These are phyloP conservation scores for Misopates orontium DNA, from an alignment of 257 asterid genomes.

Conservation along the genomic window DNA sequence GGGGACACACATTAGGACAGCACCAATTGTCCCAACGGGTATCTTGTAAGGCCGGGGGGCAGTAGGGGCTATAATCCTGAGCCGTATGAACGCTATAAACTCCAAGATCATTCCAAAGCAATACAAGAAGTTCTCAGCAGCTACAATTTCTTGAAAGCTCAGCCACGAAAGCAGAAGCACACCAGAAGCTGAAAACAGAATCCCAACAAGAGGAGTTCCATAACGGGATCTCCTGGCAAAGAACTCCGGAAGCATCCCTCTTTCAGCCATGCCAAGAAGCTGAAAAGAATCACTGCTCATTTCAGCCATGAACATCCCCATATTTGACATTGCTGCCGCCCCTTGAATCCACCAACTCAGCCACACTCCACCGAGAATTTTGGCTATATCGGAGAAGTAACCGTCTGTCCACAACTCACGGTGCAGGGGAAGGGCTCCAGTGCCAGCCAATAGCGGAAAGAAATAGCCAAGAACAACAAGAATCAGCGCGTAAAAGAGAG, in stretches of 20 bases:
- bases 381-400: slow-evolving; percentile 52
- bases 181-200: slow-evolving; percentile 58
- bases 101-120: slow-evolving; percentile 66
- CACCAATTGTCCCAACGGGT: slow-evolving; percentile 53
- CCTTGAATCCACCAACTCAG: slow-evolving; percentile 58
- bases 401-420: slow-evolving; percentile 54
- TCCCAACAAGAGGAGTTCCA: slow-evolving; percentile 59
- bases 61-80: slow-evolving; percentile 38
- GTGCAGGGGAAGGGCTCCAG: slow-evolving; percentile 50
- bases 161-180: slow-evolving; percentile 57
- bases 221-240: slow-evolving; percentile 55
- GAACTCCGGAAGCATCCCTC: slow-evolving; percentile 63
- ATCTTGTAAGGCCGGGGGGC: slow-evolving; percentile 56
- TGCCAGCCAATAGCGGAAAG: slow-evolving; percentile 53
- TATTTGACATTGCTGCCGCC: slow-evolving; percentile 61
- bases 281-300: slow-evolving; percentile 70
- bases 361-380: slow-evolving; percentile 55
- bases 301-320: slow-evolving; percentile 67
- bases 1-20: slow-evolving; percentile 50
- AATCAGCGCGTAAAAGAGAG: slow-evolving; percentile 51
- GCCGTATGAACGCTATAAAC: slow-evolving; percentile 49
- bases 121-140: slow-evolving; percentile 63
- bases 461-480: slow-evolving; percentile 54
- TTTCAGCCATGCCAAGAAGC: slow-evolving; percentile 68
- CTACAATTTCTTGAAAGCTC: slow-evolving; percentile 63